Conservation (phyloP, 441 rosid species). For the Geranium incanum region DNA sequence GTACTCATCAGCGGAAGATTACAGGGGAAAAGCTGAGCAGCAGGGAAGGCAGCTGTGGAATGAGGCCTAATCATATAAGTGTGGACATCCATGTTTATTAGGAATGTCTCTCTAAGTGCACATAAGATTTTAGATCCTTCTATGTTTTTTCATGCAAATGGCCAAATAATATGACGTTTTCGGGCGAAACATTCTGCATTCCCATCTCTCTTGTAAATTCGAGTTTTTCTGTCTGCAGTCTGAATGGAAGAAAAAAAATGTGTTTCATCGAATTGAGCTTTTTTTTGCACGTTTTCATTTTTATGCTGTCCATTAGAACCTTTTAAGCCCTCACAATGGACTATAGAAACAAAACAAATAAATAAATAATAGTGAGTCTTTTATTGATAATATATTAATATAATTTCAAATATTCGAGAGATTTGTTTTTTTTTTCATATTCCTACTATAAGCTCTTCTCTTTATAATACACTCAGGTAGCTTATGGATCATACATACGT, state of each 20-base stretch:
- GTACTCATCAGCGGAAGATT: conserved; percentile 48
- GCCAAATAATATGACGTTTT: conserved; percentile 21
- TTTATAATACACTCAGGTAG: no score
- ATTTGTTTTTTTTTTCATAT: no score
- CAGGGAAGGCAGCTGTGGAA: conserved; percentile 34
- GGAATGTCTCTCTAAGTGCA: conserved; percentile 22
- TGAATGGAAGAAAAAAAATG: conserved; percentile 9
- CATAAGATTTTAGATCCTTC: conserved; percentile 2
- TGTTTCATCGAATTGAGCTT: neutral
- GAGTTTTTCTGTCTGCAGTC: conserved; percentile 23
- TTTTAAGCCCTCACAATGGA: no score
- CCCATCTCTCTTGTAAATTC: conserved; percentile 24
- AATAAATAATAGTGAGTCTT: no score
- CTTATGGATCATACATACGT: no score
- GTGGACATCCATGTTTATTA: conserved; percentile 85
- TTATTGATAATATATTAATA: no score
- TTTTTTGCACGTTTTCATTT: neutral
- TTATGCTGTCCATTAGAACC: no score
- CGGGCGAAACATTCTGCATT: conserved; percentile 8
- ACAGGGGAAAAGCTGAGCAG: conserved; percentile 32
- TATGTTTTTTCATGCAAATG: conserved; percentile 14
- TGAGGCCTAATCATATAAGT: conserved; percentile 37
- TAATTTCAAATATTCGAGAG: no score
- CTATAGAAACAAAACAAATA: no score
- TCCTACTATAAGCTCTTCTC: no score